These are phyloP conservation scores for Phaseolus lunatus DNA, from an alignment of 306 rosid genomes.

Conservation along the genomic window DNA sequence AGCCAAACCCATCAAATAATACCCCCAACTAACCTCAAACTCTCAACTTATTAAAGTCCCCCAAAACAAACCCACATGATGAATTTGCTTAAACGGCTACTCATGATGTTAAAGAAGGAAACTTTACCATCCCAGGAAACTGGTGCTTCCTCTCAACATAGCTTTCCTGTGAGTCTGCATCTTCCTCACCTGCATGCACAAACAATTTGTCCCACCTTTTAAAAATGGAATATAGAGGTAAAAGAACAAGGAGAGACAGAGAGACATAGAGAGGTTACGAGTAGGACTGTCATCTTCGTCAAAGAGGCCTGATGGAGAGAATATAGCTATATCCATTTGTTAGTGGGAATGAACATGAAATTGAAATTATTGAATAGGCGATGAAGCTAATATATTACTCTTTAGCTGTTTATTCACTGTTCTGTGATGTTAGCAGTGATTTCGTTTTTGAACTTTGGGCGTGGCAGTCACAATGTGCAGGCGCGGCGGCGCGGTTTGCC, in stretches of 20 bases:
- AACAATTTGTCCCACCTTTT: background rate
- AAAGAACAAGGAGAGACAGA: background rate
- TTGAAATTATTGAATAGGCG: background rate
- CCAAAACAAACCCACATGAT: background rate
- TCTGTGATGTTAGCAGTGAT: background rate
- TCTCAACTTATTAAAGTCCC: background rate
- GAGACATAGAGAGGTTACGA: conserved; percentile 45
- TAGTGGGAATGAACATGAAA: background rate
- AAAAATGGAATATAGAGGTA: background rate
- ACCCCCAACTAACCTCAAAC: background rate
- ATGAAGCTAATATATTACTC: background rate
- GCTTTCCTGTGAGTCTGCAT: conserved; percentile 62
- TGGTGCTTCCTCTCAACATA: conserved; percentile 81
- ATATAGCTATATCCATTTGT: conserved; percentile 88
- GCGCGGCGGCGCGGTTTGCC: background rate
- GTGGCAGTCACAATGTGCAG: background rate
- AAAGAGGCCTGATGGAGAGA: conserved; percentile 89
- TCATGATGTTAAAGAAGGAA: conserved; percentile 23
- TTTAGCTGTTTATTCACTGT: background rate
- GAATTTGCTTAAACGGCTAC: conserved; percentile 16
- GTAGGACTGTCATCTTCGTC: conserved; percentile 59
- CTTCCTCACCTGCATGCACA: conserved; percentile 59
- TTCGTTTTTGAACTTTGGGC: background rate
- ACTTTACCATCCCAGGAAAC: conserved; percentile 82
- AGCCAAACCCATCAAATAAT: conserved; percentile 30